phyloP scores from a whole-genome alignment of 257 asterid genomes.

The Primulina tabacum region DNA sequence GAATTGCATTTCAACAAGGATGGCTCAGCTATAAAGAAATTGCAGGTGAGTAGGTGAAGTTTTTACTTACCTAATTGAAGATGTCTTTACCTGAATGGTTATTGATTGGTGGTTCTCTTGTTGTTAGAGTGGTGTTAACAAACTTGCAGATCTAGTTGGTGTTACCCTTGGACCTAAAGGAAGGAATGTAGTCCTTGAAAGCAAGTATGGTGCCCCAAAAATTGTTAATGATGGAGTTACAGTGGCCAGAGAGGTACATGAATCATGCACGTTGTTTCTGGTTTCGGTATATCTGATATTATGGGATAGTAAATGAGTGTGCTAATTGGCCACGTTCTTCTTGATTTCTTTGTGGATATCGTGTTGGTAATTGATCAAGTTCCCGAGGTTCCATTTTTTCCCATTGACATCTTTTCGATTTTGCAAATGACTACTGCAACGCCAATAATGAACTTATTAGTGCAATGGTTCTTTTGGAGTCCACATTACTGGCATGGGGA shows the following conservation, averaged over 20 bases:
- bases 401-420: no score
- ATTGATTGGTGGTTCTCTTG: constrained; percentile 20
- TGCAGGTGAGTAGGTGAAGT: constrained; percentile 49
- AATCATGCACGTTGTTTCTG: not conserved
- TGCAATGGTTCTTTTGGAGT: no score
- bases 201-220: constrained; percentile 96
- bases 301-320: not conserved
- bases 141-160: constrained; percentile 92
- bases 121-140: constrained; percentile 79
- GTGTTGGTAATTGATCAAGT: not conserved
- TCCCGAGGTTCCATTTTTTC: not conserved
- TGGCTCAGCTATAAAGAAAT: constrained; percentile 88
- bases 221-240: constrained; percentile 98
- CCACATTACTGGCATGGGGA: no score
- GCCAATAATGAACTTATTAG: no score
- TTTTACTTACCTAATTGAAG: not conserved
- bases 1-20: constrained; percentile 92
- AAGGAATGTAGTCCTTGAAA: constrained; percentile 91
- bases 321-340: not conserved
- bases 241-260: constrained; percentile 79
- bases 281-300: not conserved
- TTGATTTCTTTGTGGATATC: no score
- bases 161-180: constrained; percentile 99
- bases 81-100: not conserved
- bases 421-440: no score